Conservation (phyloP, 352 stramenopile species). For the Pythium volutum region DNA sequence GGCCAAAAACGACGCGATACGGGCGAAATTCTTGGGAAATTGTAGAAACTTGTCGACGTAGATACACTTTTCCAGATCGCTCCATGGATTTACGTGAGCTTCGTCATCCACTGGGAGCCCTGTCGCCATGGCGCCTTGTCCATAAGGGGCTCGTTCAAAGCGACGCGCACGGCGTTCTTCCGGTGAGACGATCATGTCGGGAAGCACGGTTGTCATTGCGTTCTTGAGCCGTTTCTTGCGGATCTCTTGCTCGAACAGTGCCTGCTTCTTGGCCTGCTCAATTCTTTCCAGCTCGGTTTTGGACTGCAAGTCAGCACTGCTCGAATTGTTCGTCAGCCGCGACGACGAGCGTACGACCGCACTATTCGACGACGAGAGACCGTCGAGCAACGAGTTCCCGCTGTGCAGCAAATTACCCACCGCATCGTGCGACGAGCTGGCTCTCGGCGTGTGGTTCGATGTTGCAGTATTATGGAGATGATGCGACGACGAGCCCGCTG, state of each 20-base stretch:
- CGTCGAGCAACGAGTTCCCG: not conserved
- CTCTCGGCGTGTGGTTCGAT: not conserved
- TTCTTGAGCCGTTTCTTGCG: conserved; percentile 84
- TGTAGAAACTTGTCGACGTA: conserved; percentile 99
- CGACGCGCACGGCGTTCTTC: conserved; percentile 50
- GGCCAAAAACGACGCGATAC: conserved; percentile 92
- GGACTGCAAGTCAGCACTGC: conserved; percentile 53
- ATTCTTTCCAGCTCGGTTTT: conserved; percentile 81
- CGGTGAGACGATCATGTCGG: conserved; percentile 75
- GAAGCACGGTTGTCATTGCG: conserved; percentile 75
- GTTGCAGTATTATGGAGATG: conserved; percentile 1
- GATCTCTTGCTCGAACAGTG: conserved; percentile 74
- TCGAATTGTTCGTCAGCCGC: conserved; percentile 85
- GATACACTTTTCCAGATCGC: conserved; percentile 98
- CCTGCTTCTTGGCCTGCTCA: conserved; percentile 73
- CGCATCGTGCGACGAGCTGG: not conserved
- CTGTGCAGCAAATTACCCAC: not conserved
- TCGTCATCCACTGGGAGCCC: conserved; percentile 60
- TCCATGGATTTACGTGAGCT: conserved; percentile 94
- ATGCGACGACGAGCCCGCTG: not conserved
- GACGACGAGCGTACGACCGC: conserved; percentile 71
- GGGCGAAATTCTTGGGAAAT: conserved; percentile 98
- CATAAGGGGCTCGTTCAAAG: conserved; percentile 51
- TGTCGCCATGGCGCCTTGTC: conserved; percentile 64
- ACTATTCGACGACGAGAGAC: conserved; percentile 25